Evolutionary conservation across 2,329 filamentous ascomycete species (phyloP).

Genomic region (Hymenoscyphus albidus): DNA sequence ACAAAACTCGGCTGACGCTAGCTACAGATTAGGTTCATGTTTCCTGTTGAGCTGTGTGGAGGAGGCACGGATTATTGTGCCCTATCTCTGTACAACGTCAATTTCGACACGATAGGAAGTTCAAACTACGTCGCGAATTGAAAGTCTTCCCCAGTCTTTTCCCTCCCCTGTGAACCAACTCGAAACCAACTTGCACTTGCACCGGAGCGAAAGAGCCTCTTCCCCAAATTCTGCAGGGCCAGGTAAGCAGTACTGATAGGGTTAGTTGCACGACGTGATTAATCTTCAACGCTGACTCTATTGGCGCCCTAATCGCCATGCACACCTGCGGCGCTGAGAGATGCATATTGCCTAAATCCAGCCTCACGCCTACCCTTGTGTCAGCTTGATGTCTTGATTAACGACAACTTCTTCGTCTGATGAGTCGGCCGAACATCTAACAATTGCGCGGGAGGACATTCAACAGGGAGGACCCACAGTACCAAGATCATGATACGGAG

Average conservation of each 20-base stretch:
- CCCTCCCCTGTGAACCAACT: neutral
- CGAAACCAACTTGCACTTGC: no score
- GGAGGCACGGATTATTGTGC: neutral
- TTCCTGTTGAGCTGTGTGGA: neutral
- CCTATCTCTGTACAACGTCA: neutral
- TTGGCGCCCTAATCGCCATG: constrained; percentile 13
- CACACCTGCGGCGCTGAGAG: constrained; percentile 13
- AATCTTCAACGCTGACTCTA: constrained; percentile 3
- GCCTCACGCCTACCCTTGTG: constrained; percentile 11
- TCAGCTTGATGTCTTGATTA: constrained; percentile 4
- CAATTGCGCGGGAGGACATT: neutral
- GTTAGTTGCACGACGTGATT: constrained; percentile 3
- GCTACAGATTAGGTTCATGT: neutral
- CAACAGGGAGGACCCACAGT: neutral
- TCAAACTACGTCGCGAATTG: neutral
- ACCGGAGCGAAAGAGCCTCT: constrained; percentile 2
- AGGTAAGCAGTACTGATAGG: neutral
- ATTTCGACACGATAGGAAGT: neutral
- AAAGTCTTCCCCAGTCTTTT: neutral
- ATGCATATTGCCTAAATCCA: constrained; percentile 15
- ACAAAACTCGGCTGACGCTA: neutral
- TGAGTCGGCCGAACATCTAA: neutral
- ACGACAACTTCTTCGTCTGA: constrained; percentile 2
- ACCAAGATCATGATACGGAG: constrained; percentile 7
- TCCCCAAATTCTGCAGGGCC: constrained; percentile 1